phyloP scores from a whole-genome alignment of 305 asterid genomes.

The Fraxinus baroniana region DNA sequence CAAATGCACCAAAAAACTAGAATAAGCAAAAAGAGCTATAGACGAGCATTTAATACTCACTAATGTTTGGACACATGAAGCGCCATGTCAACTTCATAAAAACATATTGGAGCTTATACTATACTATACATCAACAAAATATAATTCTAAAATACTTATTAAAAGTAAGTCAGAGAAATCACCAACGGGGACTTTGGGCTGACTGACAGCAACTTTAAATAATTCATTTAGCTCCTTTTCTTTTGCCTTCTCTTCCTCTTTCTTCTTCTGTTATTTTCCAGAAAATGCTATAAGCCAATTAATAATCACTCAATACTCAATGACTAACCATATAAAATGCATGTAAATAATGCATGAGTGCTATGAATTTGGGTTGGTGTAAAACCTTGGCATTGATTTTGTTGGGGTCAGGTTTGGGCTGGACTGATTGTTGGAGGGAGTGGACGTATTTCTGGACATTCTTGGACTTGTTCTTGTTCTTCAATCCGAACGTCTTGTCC shows the following conservation, averaged over 20 bases:
- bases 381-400: conserved; percentile 70
- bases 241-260: conserved; percentile 85
- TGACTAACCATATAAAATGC: conserved; percentile 4
- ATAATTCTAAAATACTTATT: not conserved
- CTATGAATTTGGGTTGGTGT: not conserved
- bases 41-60: not conserved
- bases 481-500: conserved; percentile 97
- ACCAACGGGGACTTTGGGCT: conserved; percentile 96
- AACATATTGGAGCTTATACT: not conserved
- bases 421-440: conserved; percentile 64
- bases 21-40: not conserved
- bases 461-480: conserved; percentile 89
- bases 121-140: not conserved
- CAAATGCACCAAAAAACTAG: not conserved
- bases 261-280: conserved; percentile 70
- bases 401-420: conserved; percentile 65
- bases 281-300: not conserved
- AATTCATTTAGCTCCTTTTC: conserved; percentile 86
- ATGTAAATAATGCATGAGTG: not conserved
- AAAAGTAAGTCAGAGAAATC: conserved; percentile 16
- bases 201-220: conserved; percentile 82
- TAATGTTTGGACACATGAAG: not conserved
- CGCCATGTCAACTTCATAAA: not conserved
- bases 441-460: conserved; percentile 94
- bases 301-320: not conserved